Evolutionary conservation across 257 asterid genomes (phyloP), one percentile per base, ranked within the genome.

Genomic region (Dorcoceras hygrometricum): DNA sequence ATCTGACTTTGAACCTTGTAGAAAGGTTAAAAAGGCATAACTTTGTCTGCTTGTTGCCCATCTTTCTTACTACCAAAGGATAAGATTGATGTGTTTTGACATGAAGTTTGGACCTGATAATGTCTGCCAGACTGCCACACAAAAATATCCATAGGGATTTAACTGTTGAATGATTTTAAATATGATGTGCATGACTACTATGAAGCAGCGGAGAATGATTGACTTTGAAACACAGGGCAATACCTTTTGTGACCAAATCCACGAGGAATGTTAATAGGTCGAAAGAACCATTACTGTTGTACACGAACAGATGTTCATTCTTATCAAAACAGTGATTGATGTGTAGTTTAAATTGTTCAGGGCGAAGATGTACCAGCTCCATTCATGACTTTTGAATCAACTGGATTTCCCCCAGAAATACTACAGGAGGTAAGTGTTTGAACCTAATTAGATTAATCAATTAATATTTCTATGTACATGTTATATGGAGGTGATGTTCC

Each of bases 281-380:
- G 1, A 12, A 39, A 12, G 18, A n/a, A 39, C 18, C 50, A 39
- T 39, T 39, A n/a, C n/a, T n/a, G n/a, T 53, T 25, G 27, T 62
- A 27, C 73, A 28, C 54, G 24, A 60, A 62, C 65, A 63, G 20
- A 27, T 28, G 12, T 61, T 68, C 56, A 67, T 23, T 68, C 19
- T 22, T 32, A 67, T 66, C 46, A 23, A 39, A 57, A 72, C 71
- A 0, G 18, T 70, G 63, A 73, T 56, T 56, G 60, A 72, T 63
- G 69, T 58, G 22, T 51, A 55, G 8, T 62, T 70, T n/a, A 28
- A 57, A 73, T 73, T 71, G 57, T 69, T 48, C 77, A 92, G 98
- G 98, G 98, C 8, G 96, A 86, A 73, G 80, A 89, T 76, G 85
- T 92, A 71, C 98, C 98, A 59, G 81, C 90, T 76, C 98, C 98